Evolutionary conservation across 805 yeast genomes (phyloP), one percentile per base, ranked within the genome.

Genomic region (Osmozyma mogii): DNA sequence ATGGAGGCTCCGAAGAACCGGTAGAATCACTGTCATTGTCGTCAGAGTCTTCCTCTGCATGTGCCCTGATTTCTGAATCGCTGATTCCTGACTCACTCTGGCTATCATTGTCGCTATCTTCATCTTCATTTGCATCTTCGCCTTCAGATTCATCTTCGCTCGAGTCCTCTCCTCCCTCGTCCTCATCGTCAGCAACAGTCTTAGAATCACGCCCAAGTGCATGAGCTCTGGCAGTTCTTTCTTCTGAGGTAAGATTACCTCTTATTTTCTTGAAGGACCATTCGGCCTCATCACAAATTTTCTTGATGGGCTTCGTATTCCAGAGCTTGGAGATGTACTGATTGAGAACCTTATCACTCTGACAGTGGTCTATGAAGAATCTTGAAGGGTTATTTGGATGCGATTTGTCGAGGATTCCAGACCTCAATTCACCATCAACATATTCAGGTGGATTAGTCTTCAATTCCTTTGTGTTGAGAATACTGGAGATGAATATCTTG

Each of bases 211-310:
- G 8, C 7, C 56, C 54, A 3, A 47, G 35, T 5, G 42, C 36
- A 21, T 41, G 44, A 34, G 45, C 49, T 28, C 62, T 52, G 0
- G 41, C 43, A 1, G 41, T 49, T 24, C 43, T 46, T 30, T 62
- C 69, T 28, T 65, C 60, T 14, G 54, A 49, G 3, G 59, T 54
- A 30, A 70, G 48, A 16, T 66, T 49, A 13, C 72, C 70, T 38
- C 74, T 62, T n/a, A 66, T 59, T 24, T 68, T 58, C 22, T 62
- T 63, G 38, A 69, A 54, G 27, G 61, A 34, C 74, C 58, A 58
- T 43, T 71, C 56, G 45, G 65, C 43, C 38, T 59, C 63, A n/a
- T 29, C 40, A 23, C 61, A 35, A 22, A 56, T 24, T 22, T 46
- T 46, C 38, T 61, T 63, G n/a, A 68, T 42, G 6, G 47, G 41